Evolutionary conservation across 2,329 filamentous ascomycete species (phyloP).

Genomic region (Thelonectria rubi): DNA sequence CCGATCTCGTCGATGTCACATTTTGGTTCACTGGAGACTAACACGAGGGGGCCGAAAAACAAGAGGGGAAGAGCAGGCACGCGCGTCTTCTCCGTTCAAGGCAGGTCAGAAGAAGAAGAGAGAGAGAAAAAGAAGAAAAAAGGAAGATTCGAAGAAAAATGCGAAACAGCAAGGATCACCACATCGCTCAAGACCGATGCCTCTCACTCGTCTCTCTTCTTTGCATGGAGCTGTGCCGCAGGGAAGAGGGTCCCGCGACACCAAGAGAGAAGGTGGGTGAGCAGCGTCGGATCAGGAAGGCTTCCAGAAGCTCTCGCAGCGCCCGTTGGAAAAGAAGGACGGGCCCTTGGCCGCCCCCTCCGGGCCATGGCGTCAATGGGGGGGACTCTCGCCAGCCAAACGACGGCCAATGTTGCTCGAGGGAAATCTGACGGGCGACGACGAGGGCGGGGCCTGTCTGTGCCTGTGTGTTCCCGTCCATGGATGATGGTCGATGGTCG

Average conservation of each 20-base stretch:
- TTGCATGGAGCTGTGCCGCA: constrained; percentile 14
- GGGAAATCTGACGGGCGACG: too few relatives aligned
- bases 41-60: too few relatives aligned
- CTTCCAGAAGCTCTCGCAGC: constrained; percentile 36
- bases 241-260: constrained; percentile 3
- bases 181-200: constrained; percentile 10
- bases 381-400: too few relatives aligned
- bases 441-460: too few relatives aligned
- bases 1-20: neutral
- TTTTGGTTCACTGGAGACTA: neutral
- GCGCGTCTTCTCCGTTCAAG: constrained; percentile 6
- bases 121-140: neutral
- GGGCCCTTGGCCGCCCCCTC: neutral
- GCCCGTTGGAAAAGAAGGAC: constrained; percentile 5
- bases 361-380: neutral
- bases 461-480: too few relatives aligned
- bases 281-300: constrained; percentile 34
- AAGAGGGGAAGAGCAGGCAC: neutral
- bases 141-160: neutral
- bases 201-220: constrained; percentile 7
- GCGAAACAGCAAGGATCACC: neutral
- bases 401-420: too few relatives aligned
- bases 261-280: constrained; percentile 16
- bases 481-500: too few relatives aligned
- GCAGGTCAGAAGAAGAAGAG: neutral